A percentile compares a stretch with the other conserved stretches of the same genome.
Conservation (phyloP, 2,329 filamentous ascomycete genomes). For the Hypocreales sp. region DNA sequence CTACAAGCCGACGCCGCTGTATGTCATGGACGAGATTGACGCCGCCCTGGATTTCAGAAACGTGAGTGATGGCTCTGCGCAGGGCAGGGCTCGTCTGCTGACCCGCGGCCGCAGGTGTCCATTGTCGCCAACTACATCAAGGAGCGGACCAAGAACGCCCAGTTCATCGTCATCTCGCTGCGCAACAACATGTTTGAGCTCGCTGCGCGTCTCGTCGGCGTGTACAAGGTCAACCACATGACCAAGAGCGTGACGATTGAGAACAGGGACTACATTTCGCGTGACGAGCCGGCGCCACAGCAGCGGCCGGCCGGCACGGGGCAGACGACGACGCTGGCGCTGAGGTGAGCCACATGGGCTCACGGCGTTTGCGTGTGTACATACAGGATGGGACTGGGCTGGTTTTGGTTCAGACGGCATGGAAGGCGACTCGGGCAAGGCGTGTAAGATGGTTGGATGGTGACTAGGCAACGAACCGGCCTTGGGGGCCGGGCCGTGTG, state of each 20-base stretch:
- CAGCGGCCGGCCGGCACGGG: constrained; percentile 13
- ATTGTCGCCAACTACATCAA: constrained; percentile 99
- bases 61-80: no score
- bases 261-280: constrained; percentile 59
- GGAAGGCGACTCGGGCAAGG: constrained; percentile 1
- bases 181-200: constrained; percentile 99
- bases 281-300: constrained; percentile 17
- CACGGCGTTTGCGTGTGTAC: constrained; percentile 1
- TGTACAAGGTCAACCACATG: constrained; percentile 99
- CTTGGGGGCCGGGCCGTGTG: no score
- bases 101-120: constrained; percentile 54
- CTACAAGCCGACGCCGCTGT: constrained; percentile 92
- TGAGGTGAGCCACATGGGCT: constrained; percentile 15
- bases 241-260: constrained; percentile 85
- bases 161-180: constrained; percentile 96
- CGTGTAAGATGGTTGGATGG: not conserved
- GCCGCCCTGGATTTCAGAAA: constrained; percentile 96
- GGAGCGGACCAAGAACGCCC: constrained; percentile 95
- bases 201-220: constrained; percentile 83
- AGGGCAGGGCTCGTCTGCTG: no score
- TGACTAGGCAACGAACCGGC: no score
- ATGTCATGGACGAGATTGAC: constrained; percentile 99
- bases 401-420: not conserved
- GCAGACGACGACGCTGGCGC: constrained; percentile 18
- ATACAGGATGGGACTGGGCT: constrained; percentile 1